Percentiles rank a stretch among this genome's conserved stretches.
phyloP scores from a whole-genome alignment of 805 yeast genomes.

The Barnettozyma vustinii region DNA sequence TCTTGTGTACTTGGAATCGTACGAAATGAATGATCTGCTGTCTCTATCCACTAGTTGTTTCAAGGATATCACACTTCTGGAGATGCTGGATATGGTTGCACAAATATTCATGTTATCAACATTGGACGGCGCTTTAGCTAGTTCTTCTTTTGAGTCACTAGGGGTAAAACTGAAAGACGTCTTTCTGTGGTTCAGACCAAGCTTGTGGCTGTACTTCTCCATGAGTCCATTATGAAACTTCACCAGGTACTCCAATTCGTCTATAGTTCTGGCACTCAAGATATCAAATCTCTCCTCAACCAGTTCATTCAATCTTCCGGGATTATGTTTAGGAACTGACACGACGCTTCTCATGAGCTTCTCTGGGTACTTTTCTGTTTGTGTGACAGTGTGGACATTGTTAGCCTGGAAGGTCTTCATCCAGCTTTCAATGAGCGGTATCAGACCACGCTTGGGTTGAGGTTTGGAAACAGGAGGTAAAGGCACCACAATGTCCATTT shows the following conservation, averaged over 20 bases:
- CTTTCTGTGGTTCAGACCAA: slow-evolving; percentile 5
- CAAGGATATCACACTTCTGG: slow-evolving; percentile 20
- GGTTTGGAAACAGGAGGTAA: slow-evolving; percentile 24
- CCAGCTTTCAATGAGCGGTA: slow-evolving; percentile 20
- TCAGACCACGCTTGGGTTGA: slow-evolving; percentile 18
- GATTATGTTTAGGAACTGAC: slow-evolving; percentile 21
- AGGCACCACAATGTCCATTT: slow-evolving; percentile 41
- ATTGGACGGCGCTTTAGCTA: slow-evolving; percentile 13
- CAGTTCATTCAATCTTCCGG: slow-evolving; percentile 31
- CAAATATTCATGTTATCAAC: slow-evolving; percentile 26
- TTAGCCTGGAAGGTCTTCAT: slow-evolving; percentile 14
- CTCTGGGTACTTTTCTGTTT: slow-evolving; percentile 16
- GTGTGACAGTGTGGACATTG: not conserved
- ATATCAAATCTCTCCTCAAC: slow-evolving; percentile 47
- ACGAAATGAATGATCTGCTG: slow-evolving; percentile 47
- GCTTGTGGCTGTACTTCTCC: slow-evolving; percentile 19
- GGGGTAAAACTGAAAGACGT: slow-evolving; percentile 20
- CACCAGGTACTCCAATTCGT: slow-evolving; percentile 56
- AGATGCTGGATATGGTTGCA: slow-evolving; percentile 23
- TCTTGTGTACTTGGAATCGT: slow-evolving; percentile 49
- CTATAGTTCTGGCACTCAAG: slow-evolving; percentile 64
- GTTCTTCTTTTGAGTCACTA: slow-evolving; percentile 4
- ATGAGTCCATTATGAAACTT: slow-evolving; percentile 39
- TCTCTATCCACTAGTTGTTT: slow-evolving; percentile 11
- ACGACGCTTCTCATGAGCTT: slow-evolving; percentile 25